Base-by-base conservation (phyloP, 495 filamentous ascomycete genomes). In the Geopyxis carbonaria region DNA sequence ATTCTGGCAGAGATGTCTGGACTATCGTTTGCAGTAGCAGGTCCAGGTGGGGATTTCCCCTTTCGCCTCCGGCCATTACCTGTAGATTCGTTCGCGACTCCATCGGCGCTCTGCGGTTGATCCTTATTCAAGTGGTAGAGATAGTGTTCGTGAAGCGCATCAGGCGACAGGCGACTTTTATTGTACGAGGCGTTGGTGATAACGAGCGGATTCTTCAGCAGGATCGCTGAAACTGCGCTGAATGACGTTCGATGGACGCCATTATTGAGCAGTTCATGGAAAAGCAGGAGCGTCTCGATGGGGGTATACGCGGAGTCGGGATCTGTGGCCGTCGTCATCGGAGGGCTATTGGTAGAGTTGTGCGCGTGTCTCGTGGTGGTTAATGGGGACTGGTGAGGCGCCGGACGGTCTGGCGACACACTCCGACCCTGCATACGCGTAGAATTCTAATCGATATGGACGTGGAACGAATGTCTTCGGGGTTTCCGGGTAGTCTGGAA, bases 271-370 rank as follows among this genome's bases (percentile, higher is more conserved):
- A 97, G 71, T 7, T 78, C 76, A 59, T 91, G 84, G 61, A 93
- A 89, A 45, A 97, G 72, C 40, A 94, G 69, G 14, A 94, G 68
- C 23, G 72, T 75, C 67, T 94, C 87, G 63, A 93, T 78, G 38
- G 78, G 76, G 44, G 84, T 87, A 60, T 85, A 86, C 46, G 69
- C 60, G 35, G 59, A 47, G 51, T 42, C 22, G 35, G 20, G 21
- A 30, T 22, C 37, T 37, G 22, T 22, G 11, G 9, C 16, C 5
- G 34, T 22, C 19, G 34, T 24, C 34, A 24, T 37, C 2, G 9
- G 1, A 18, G 34, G 10, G n/a, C n/a, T n/a, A n/a, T n/a, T n/a
- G n/a, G n/a, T n/a, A n/a, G n/a, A n/a, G n/a, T n/a, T n/a, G n/a
- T n/a, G n/a, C n/a, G n/a, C n/a, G n/a, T n/a, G n/a, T n/a, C n/a